These are phyloP conservation scores for Rhodotorula toruloides DNA, from an alignment of 768 basidiomycete species.

Conservation along the genomic window DNA sequence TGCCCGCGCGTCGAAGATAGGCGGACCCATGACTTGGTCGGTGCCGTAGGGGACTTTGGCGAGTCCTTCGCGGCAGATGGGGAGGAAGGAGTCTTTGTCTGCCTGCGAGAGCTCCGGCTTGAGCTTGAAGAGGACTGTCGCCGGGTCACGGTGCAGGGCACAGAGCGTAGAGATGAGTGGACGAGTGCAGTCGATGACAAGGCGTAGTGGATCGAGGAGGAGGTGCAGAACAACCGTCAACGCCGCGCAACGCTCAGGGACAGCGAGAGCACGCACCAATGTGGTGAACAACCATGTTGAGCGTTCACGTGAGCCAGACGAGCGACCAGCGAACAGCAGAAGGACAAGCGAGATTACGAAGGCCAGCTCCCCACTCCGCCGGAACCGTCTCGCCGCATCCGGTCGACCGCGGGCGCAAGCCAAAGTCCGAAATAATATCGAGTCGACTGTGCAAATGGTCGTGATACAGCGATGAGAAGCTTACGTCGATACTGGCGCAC, in stretches of 20 bases:
- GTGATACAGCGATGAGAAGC: neutral
- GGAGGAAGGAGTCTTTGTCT: slow-evolving; percentile 24
- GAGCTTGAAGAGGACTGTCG: slow-evolving; percentile 36
- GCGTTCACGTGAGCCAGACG: neutral
- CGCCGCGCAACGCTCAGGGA: neutral
- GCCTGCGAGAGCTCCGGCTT: slow-evolving; percentile 25
- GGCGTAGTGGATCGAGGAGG: neutral
- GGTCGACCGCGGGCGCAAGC: no score
- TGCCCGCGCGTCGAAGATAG: slow-evolving; percentile 16
- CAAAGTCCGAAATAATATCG: no score
- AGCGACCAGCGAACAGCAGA: no score
- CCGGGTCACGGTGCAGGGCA: neutral
- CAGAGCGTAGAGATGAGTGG: neutral
- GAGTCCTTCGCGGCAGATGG: slow-evolving; percentile 29
- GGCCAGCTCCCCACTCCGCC: neutral
- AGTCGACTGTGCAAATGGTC: no score
- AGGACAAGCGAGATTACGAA: neutral
- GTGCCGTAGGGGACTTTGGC: slow-evolving; percentile 34
- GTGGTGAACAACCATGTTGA: slow-evolving; percentile 30
- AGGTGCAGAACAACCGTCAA: neutral
- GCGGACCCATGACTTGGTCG: slow-evolving; percentile 12
- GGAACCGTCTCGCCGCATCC: no score
- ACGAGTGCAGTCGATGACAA: neutral
- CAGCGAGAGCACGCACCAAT: slow-evolving; percentile 16
- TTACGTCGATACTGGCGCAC: neutral